phyloP scores from a whole-genome alignment of 2,329 filamentous ascomycete genomes.

The Aspergillus costaricaensis region DNA sequence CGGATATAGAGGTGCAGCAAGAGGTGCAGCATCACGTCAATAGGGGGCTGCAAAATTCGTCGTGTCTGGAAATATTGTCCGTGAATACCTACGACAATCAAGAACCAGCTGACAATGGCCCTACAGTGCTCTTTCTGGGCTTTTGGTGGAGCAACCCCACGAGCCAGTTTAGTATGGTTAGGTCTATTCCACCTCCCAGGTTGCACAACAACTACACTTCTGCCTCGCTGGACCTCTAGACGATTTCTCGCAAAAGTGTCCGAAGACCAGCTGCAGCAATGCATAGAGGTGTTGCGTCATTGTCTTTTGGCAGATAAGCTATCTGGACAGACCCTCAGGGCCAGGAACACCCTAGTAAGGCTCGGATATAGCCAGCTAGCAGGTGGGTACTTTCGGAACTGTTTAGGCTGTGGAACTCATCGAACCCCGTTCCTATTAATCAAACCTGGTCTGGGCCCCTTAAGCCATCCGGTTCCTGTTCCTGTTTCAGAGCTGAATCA shows the following conservation, averaged over 20 bases:
- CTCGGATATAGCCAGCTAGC: constrained; percentile 3
- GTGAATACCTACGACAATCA: not conserved
- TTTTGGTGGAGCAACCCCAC: not conserved
- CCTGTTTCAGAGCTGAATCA: not conserved
- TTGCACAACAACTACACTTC: not conserved
- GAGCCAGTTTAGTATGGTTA: not conserved
- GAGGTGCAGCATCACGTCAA: not conserved
- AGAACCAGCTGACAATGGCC: not conserved
- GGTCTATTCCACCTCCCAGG: not conserved
- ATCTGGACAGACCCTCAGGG: not conserved
- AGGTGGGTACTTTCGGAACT: constrained; percentile 1
- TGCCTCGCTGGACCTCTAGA: not conserved
- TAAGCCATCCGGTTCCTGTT: not conserved
- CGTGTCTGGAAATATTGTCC: not conserved
- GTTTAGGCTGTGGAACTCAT: not conserved
- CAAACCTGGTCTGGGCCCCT: not conserved
- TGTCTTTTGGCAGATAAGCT: not conserved
- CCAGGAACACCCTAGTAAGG: not conserved
- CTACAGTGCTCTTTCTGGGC: not conserved
- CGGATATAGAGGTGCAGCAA: constrained; percentile 7
- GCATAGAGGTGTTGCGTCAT: not conserved
- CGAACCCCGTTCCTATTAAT: not conserved
- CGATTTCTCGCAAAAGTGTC: not conserved
- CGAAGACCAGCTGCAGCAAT: not conserved
- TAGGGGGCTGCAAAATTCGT: not conserved